These are phyloP conservation scores for Pseudogymnoascus sp. DNA, from an alignment of 2,329 filamentous ascomycete species.

Conservation along the genomic window DNA sequence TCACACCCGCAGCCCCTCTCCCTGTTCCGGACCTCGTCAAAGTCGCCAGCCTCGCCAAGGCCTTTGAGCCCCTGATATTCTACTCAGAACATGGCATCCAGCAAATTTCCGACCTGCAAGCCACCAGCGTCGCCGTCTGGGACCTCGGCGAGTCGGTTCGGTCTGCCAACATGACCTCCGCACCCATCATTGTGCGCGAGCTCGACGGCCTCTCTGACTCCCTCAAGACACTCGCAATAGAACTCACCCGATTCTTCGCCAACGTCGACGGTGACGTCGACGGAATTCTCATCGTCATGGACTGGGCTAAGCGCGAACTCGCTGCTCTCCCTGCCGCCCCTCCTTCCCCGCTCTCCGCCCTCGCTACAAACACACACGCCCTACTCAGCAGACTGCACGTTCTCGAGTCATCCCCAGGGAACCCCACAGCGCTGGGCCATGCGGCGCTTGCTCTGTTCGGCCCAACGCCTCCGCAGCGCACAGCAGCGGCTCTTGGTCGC, in stretches of 20 bases:
- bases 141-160: conserved; percentile 87
- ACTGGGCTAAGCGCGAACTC: conserved; percentile 86
- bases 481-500: conserved; percentile 69
- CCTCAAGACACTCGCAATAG: conserved; percentile 73
- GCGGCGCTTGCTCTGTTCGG: conserved; percentile 69
- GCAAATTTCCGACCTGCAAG: conserved; percentile 81
- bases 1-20: conserved; percentile 57
- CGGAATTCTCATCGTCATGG: conserved; percentile 88
- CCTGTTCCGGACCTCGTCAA: conserved; percentile 82
- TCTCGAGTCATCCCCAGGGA: conserved; percentile 46
- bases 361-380: conserved; percentile 77
- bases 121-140: conserved; percentile 89
- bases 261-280: conserved; percentile 92
- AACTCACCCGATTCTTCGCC: conserved; percentile 86
- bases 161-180: conserved; percentile 83
- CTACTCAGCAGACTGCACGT: conserved; percentile 58
- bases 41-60: conserved; percentile 78
- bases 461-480: conserved; percentile 70
- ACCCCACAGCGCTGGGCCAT: conserved; percentile 60
- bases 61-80: conserved; percentile 90
- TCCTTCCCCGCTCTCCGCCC: conserved; percentile 55
- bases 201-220: conserved; percentile 80
- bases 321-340: conserved; percentile 56
- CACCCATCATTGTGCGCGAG: conserved; percentile 74
- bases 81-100: conserved; percentile 84